Percentiles rank a stretch among this genome's conserved stretches.
phyloP scores from a whole-genome alignment of 2,329 filamentous ascomycete genomes.

The Alternaria incomplexa region DNA sequence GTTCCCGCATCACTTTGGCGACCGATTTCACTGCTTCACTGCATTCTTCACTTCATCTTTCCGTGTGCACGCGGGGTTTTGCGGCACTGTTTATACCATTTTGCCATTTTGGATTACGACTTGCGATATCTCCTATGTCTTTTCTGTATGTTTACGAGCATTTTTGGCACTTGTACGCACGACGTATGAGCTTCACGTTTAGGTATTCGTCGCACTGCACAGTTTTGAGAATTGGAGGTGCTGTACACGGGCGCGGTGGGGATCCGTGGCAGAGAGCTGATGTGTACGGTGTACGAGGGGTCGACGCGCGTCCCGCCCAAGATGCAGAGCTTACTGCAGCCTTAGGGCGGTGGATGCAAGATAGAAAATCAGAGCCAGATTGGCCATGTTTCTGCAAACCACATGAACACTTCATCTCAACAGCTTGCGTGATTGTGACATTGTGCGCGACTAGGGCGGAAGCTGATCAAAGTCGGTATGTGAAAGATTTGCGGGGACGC shows the following conservation, averaged over 20 bases:
- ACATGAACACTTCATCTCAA: background rate
- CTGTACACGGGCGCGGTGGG: slow-evolving; percentile 21
- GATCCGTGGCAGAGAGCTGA: slow-evolving; percentile 15
- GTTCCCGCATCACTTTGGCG: slow-evolving; percentile 30
- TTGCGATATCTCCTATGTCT: slow-evolving; percentile 36
- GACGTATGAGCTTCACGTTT: slow-evolving; percentile 24
- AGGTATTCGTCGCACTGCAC: slow-evolving; percentile 11
- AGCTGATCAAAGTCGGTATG: background rate
- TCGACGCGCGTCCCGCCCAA: slow-evolving; percentile 28
- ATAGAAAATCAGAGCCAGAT: slow-evolving; percentile 23
- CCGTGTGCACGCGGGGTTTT: slow-evolving; percentile 18
- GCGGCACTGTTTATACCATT: slow-evolving; percentile 44
- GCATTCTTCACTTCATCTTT: slow-evolving; percentile 29
- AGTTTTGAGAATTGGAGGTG: slow-evolving; percentile 18
- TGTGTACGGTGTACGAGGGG: slow-evolving; percentile 17
- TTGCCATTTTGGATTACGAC: slow-evolving; percentile 32
- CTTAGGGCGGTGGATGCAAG: slow-evolving; percentile 11
- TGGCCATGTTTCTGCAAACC: slow-evolving; percentile 19
- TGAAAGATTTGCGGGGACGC: slow-evolving; percentile 15
- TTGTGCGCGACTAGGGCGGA: background rate
- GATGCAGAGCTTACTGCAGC: slow-evolving; percentile 8
- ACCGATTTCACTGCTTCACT: slow-evolving; percentile 15
- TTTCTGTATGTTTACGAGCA: slow-evolving; percentile 34
- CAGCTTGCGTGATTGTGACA: background rate
- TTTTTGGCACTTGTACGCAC: slow-evolving; percentile 18